Conservation (phyloP, 1,139 yeast species). For the Kodamaea arcana region DNA sequence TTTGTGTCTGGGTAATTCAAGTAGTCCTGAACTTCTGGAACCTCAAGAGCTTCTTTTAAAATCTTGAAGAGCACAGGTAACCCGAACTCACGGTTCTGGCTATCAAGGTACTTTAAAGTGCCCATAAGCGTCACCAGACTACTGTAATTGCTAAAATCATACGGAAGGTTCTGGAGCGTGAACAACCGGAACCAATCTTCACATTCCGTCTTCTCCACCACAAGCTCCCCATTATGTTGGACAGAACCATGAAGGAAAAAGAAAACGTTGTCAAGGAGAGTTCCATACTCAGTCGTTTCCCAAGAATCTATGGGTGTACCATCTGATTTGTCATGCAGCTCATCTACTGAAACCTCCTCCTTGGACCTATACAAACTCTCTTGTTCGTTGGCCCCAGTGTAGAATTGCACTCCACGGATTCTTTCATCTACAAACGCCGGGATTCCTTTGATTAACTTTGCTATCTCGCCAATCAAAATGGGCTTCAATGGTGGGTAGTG, state of each 20-base stretch:
- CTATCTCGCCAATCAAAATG: slow-evolving; percentile 48
- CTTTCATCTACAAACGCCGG: slow-evolving; percentile 32
- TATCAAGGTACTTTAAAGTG: slow-evolving; percentile 53
- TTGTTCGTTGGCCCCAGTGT: slow-evolving; percentile 30
- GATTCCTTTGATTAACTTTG: slow-evolving; percentile 42
- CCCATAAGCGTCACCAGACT: slow-evolving; percentile 52
- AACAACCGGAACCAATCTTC: slow-evolving; percentile 43
- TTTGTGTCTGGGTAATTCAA: slow-evolving; percentile 8
- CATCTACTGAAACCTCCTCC: slow-evolving; percentile 33
- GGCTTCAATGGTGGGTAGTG: slow-evolving; percentile 77
- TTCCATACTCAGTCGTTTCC: slow-evolving; percentile 46
- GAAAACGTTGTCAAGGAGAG: slow-evolving; percentile 40
- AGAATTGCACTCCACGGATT: slow-evolving; percentile 41
- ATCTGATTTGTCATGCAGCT: slow-evolving; percentile 39
- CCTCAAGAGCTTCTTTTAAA: slow-evolving; percentile 9
- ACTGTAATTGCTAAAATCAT: slow-evolving; percentile 55
- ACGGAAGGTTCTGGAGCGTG: slow-evolving; percentile 50
- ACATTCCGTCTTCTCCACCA: slow-evolving; percentile 38
- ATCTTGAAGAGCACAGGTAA: slow-evolving; percentile 24
- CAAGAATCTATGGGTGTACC: slow-evolving; percentile 43
- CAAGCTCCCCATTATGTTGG: slow-evolving; percentile 40
- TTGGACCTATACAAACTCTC: slow-evolving; percentile 41
- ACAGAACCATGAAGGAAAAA: slow-evolving; percentile 45
- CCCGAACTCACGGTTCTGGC: slow-evolving; percentile 50
- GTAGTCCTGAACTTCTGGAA: slow-evolving; percentile 12